These are phyloP conservation scores for Diplodia mutila DNA, from an alignment of 2,329 filamentous ascomycete species.

Conservation along the genomic window DNA sequence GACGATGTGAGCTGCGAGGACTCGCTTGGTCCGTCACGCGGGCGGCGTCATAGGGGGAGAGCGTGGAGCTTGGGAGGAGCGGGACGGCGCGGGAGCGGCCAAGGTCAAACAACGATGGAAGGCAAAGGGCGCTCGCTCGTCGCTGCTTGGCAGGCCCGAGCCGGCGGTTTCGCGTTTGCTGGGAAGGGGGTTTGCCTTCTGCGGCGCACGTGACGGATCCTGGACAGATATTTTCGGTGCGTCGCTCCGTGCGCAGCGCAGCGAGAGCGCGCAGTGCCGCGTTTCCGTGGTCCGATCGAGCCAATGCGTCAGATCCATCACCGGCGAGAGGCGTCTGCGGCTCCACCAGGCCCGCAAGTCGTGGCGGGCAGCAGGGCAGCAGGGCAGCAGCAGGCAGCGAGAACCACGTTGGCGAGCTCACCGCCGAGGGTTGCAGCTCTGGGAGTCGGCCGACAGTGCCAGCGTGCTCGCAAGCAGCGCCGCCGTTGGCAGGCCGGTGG, in stretches of 20 bases:
- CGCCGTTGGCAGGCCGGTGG: not conserved
- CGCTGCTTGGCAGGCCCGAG: slow-evolving; percentile 5
- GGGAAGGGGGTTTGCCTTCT: not conserved
- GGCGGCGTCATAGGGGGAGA: slow-evolving; percentile 11
- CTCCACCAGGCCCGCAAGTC: slow-evolving; percentile 17
- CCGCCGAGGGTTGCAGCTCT: not conserved
- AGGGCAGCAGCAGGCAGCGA: not conserved
- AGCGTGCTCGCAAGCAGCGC: slow-evolving; percentile 5
- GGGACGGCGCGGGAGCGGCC: slow-evolving; percentile 13
- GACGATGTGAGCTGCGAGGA: not conserved
- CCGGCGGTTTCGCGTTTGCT: not conserved
- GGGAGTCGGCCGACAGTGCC: slow-evolving; percentile 5
- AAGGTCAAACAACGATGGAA: not conserved
- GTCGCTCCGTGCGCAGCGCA: slow-evolving; percentile 12
- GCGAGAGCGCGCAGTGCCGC: slow-evolving; percentile 3
- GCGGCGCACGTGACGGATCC: slow-evolving; percentile 11
- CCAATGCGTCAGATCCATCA: slow-evolving; percentile 7
- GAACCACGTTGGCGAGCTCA: not conserved
- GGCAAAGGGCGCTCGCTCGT: not conserved
- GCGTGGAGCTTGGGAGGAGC: not conserved
- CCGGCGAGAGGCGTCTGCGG: not conserved
- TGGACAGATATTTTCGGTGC: not conserved
- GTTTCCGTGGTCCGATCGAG: slow-evolving; percentile 13
- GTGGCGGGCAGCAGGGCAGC: not conserved
- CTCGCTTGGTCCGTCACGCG: slow-evolving; percentile 1